phyloP scores from a whole-genome alignment of 352 stramenopile species.

The Phytopythium litorale region DNA sequence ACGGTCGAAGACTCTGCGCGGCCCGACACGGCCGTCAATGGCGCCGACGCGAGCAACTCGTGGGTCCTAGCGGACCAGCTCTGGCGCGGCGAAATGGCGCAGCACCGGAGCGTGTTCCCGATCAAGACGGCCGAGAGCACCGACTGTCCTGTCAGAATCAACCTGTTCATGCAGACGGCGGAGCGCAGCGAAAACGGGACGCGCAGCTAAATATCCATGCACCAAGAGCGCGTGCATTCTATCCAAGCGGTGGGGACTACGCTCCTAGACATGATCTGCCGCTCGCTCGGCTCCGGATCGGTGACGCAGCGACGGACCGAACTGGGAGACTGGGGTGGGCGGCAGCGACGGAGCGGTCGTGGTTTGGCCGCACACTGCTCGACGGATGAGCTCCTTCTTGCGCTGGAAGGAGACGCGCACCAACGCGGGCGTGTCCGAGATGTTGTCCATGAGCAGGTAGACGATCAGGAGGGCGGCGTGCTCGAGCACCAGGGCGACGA shows the following conservation, averaged over 20 bases:
- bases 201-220: background rate
- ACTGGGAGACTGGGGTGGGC: conserved; percentile 11
- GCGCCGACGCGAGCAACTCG: conserved; percentile 40
- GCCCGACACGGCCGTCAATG: conserved; percentile 32
- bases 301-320: background rate
- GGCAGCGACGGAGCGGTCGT: conserved; percentile 25
- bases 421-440: conserved; percentile 69
- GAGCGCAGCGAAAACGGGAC: background rate
- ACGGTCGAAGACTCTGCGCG: conserved; percentile 47
- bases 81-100: conserved; percentile 37
- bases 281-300: background rate
- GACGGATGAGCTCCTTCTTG: conserved; percentile 83
- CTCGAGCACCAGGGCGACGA: conserved; percentile 74
- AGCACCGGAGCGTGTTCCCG: conserved; percentile 30
- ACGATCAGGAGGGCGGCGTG: conserved; percentile 70
- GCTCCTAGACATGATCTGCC: background rate
- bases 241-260: background rate
- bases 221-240: background rate
- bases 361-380: conserved; percentile 72
- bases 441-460: conserved; percentile 79
- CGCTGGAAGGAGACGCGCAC: conserved; percentile 79
- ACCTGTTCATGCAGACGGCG: conserved; percentile 55
- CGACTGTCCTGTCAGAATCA: conserved; percentile 40
- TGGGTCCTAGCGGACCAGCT: conserved; percentile 65
- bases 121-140: conserved; percentile 38